Evolutionary conservation across 331 rosid species (phyloP), one percentile per base, ranked within the genome.

Genomic region (Stylosanthes scabra): DNA sequence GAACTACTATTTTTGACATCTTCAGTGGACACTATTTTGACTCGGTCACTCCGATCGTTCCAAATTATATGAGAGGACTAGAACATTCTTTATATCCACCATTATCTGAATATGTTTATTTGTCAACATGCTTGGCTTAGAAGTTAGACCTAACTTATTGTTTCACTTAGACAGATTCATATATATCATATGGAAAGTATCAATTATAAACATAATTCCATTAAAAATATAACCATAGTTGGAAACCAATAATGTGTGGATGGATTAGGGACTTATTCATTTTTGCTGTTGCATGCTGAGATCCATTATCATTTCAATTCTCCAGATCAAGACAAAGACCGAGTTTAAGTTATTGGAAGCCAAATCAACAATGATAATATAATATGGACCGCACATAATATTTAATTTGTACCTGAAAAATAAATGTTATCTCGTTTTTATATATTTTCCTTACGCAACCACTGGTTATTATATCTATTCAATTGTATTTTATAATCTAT

Each of bases 141-240:
- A 20, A 20, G 25, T 20, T 20, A 46, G 59, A 59, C 45, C 3
- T 37, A 14, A 31, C 37, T 44, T 27, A n/a, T 1, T 16, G 62
- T 61, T 47, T 39, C 68, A 72, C 61, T 37, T n/a, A 42, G 63
- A 73, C 63, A 37, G 15, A 0, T 58, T 71, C 75, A 63, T 60
- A 10, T 28, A 60, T 20, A 20, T 20, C 25, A 20, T 0, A 15
- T 7, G 27, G 13, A 27, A 47, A 66, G 49, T 9, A 2, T 7
- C 11, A 11, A 11, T 7, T 44, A 9, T 12, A 47, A 47, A 12
- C 25, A 20, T 20, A 3, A 11, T 11, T 47, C 11, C 54, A 47
- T 11, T 47, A 47, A 11, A 46, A 46, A 9, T 9, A 46, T 46
- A 9, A 8, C 10, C 15, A 11, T 47, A 11, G 15, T 2, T 3